Percentiles rank a stretch among this genome's conserved stretches.
These are phyloP conservation scores for Orychophragmus violaceus DNA, from an alignment of 345 rosid species.

Conservation along the genomic window DNA sequence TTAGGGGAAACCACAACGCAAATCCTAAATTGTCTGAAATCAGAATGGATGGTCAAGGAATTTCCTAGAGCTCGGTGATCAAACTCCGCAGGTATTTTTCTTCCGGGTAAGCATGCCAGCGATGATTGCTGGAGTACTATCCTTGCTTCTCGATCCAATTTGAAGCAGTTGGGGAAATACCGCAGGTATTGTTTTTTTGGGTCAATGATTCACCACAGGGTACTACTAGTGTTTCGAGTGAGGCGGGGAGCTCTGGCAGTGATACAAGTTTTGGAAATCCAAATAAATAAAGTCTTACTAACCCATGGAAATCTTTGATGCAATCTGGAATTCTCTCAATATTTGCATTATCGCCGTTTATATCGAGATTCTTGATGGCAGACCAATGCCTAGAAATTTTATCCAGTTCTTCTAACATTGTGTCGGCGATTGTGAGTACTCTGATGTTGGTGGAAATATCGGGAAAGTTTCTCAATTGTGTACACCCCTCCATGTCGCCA, in stretches of 20 bases:
- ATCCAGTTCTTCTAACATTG: neutral
- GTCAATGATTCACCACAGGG: neutral
- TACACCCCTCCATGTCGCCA: neutral
- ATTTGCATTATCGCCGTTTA: neutral
- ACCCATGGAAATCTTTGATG: neutral
- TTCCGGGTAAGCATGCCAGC: neutral
- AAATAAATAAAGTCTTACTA: rapidly evolving
- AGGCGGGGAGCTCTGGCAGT: constrained; percentile 8
- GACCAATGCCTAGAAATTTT: neutral
- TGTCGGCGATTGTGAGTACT: neutral
- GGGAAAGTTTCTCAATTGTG: constrained; percentile 1
- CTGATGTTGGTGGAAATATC: constrained; percentile 2
- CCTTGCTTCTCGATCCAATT: neutral
- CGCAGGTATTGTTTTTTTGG: no score
- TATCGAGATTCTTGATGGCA: neutral
- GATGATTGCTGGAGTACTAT: neutral
- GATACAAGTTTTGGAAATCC: constrained; percentile 3
- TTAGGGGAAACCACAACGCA: neutral
- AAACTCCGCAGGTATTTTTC: neutral
- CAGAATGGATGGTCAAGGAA: neutral
- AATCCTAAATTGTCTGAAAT: neutral
- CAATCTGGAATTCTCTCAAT: neutral
- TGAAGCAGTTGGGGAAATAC: constrained; percentile 8
- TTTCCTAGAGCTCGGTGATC: neutral
- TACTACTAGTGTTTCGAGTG: neutral